Evolutionary conservation across 768 basidiomycete species (phyloP), one percentile per base, ranked within the genome.

Genomic region (Boletus rex-veris): DNA sequence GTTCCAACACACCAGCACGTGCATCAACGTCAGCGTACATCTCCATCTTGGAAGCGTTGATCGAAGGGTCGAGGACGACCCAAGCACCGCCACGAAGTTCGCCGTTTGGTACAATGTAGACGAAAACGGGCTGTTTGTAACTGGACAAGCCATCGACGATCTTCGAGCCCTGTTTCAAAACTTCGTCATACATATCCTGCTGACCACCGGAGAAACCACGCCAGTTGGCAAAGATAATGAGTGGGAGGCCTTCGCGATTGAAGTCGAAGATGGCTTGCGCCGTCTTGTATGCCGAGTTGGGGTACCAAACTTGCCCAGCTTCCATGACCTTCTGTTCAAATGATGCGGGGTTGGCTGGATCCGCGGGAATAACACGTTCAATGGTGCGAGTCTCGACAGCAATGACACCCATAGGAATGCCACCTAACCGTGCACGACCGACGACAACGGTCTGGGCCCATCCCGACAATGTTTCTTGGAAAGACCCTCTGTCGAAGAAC

Each of bases 251-350:
- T 73, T 99, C 97, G 40, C 97, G 88, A 74, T 96, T 90, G 78
- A 98, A 92, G 75, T 99, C 97, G 72, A 94, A 94, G 77, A 98
- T 98, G 15, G 97, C 96, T 66, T 98, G 97, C 8, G 95, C 97
- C 8, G 97, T 99, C 81, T 99, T 99, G 79, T 97, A 95, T 7
- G 97, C 95, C 6, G 93, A 96, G 73, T 99, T 98, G 35, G 97
- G 97, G 71, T 98, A 98, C 97, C 97, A 99, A 24, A 98, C 97
- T 73, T 96, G 93, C 61, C 97, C 97, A n/a, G 97, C 97, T 70
- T 98, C 95, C 88, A 98, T 96, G 71, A 98, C 93, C 62, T 88
- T 88, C 66, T 95, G 95, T 71, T 99, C 97, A 70, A 95, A 92
- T 7, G 96, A 98, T 14, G 88, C 80, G 4, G 96, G 89, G 72